Percentiles rank a stretch among this genome's conserved stretches.
These are phyloP conservation scores for Penicillium antarcticum DNA, from an alignment of 495 filamentous ascomycete species.

Conservation along the genomic window DNA sequence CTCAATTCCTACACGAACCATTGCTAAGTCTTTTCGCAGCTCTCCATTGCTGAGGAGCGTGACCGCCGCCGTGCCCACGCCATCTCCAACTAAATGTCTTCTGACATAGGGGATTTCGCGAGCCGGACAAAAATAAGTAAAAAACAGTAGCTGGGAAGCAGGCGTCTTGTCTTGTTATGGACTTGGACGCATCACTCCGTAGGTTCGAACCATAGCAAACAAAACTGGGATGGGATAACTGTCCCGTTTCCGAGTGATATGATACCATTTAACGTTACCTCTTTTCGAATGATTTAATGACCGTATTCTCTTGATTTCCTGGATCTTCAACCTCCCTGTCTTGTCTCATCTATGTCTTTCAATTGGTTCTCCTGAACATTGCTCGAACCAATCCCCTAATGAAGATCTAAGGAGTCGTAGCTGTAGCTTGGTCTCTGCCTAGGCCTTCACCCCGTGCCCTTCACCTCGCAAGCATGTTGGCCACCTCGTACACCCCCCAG, in stretches of 20 bases:
- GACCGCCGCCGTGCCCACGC: conserved; percentile 85
- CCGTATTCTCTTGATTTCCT: conserved; percentile 16
- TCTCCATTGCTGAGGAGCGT: conserved; percentile 96
- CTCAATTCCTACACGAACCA: background rate
- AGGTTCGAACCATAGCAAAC: conserved; percentile 36
- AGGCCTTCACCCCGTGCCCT: no score
- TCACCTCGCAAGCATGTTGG: no score
- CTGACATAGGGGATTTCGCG: conserved; percentile 26
- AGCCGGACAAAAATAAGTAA: conserved; percentile 24
- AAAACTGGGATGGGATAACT: conserved; percentile 23
- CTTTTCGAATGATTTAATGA: conserved; percentile 32
- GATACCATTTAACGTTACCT: conserved; percentile 35
- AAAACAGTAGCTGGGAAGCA: conserved; percentile 36
- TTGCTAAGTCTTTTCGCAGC: conserved; percentile 41
- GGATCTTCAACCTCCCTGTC: background rate
- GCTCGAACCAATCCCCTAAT: background rate
- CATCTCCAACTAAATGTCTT: conserved; percentile 58
- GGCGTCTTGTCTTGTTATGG: conserved; percentile 42
- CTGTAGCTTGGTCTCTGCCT: background rate
- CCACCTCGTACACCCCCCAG: background rate
- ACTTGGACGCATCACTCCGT: conserved; percentile 36
- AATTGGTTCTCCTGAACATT: background rate
- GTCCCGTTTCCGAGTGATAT: conserved; percentile 35
- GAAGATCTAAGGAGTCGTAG: background rate
- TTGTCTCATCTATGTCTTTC: background rate